These are phyloP conservation scores for Trichoderma breve DNA, from an alignment of 2,329 filamentous ascomycete species.

Conservation along the genomic window DNA sequence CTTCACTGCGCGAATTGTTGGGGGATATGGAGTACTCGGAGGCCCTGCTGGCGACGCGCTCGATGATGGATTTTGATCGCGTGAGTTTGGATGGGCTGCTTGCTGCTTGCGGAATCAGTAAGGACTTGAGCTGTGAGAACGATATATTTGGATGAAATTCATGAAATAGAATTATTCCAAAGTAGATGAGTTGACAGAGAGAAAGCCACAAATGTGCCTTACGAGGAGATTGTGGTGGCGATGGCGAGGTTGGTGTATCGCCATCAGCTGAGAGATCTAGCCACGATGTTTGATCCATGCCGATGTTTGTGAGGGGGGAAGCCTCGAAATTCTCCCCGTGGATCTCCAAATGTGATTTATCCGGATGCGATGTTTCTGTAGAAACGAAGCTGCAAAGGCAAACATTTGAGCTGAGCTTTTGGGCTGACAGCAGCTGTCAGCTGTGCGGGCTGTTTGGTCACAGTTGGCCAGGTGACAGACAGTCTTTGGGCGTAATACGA, in stretches of 20 bases:
- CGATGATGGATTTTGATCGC: conserved; percentile 14
- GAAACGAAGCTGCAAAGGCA: not conserved
- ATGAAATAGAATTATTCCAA: not conserved
- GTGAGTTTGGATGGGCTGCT: conserved; percentile 5
- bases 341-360: too few species aligned
- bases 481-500: not conserved
- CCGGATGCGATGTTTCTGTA: too few species aligned
- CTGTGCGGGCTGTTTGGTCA: not conserved
- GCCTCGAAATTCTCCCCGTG: not conserved
- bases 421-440: not conserved
- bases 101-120: not conserved
- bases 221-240: conserved; percentile 2
- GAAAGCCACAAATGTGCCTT: not conserved
- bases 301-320: not conserved
- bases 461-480: not conserved
- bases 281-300: conserved; percentile 7
- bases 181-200: not conserved
- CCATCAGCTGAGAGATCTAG: not conserved
- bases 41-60: conserved; percentile 3
- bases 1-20: not conserved
- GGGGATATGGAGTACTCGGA: not conserved
- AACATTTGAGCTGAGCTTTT: not conserved
- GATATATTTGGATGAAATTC: not conserved
- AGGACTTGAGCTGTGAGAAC: not conserved
- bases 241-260: not conserved